These are phyloP conservation scores for Globisporangium perplexum DNA, from an alignment of 352 stramenopile species.

Conservation along the genomic window DNA sequence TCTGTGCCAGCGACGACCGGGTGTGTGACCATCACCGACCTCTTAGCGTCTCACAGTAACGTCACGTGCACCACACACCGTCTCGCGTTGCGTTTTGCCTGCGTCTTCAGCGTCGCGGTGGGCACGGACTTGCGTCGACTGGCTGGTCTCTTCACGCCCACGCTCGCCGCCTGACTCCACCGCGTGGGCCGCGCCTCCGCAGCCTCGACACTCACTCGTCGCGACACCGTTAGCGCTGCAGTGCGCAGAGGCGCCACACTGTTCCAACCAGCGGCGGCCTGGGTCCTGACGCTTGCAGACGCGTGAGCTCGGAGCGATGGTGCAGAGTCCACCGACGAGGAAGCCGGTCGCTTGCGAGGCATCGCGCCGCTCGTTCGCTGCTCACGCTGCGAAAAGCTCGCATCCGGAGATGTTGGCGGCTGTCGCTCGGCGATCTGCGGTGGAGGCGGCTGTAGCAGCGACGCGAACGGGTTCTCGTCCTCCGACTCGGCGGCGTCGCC, in stretches of 20 bases:
- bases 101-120: conserved; percentile 3
- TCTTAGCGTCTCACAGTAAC: no score
- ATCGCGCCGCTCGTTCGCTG: neutral
- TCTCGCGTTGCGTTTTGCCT: neutral
- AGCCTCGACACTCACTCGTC: conserved; percentile 34
- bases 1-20: neutral
- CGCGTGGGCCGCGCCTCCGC: conserved; percentile 40
- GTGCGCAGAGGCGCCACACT: neutral
- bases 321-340: neutral
- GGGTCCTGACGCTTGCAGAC: neutral
- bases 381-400: neutral
- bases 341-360: neutral
- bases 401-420: no score
- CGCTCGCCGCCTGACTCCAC: conserved; percentile 24
- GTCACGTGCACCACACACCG: no score
- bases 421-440: conserved; percentile 8
- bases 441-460: conserved; percentile 41
- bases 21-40: neutral
- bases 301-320: neutral
- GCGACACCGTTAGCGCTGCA: neutral
- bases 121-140: conserved; percentile 20
- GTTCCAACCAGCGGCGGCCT: neutral
- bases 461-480: conserved; percentile 61
- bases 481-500: neutral
- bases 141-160: conserved; percentile 21